These are phyloP conservation scores for Microdochium nivale DNA, from an alignment of 2,329 filamentous ascomycete species.

Conservation along the genomic window DNA sequence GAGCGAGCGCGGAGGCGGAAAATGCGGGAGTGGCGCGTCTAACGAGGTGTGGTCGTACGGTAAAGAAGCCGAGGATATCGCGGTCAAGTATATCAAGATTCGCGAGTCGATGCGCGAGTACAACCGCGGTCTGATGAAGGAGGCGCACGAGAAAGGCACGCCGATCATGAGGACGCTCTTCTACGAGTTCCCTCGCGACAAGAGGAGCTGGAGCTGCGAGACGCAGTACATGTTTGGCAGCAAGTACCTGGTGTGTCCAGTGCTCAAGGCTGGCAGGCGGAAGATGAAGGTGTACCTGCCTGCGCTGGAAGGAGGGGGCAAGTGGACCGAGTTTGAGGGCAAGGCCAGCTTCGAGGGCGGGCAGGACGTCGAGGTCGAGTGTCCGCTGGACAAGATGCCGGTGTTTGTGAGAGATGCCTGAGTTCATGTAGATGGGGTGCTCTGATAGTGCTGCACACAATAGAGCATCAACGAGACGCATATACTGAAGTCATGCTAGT, in stretches of 20 bases:
- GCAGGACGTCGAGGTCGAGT: conserved; percentile 6
- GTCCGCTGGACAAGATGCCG: conserved; percentile 9
- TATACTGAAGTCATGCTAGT: too few species aligned
- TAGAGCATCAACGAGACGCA: too few species aligned
- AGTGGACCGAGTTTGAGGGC: conserved; percentile 8
- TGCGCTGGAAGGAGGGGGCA: conserved; percentile 3
- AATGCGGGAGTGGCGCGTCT: conserved; percentile 38
- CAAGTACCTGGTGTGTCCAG: conserved; percentile 49
- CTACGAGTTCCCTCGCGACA: conserved; percentile 52
- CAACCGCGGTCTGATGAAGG: conserved; percentile 46
- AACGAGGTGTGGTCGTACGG: conserved; percentile 64
- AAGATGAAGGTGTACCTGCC: conserved; percentile 41
- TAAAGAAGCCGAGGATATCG: conserved; percentile 49
- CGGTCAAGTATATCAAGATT: conserved; percentile 47
- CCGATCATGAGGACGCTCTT: conserved; percentile 57
- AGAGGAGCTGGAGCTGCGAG: conserved; percentile 44
- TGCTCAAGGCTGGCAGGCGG: conserved; percentile 39
- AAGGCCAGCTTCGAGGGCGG: conserved; percentile 5
- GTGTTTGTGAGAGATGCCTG: conserved; percentile 5
- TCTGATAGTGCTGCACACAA: too few species aligned
- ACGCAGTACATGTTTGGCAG: conserved; percentile 56
- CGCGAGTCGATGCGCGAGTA: conserved; percentile 51
- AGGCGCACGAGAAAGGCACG: conserved; percentile 49
- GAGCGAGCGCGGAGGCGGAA: conserved; percentile 25
- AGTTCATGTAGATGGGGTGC: not conserved